Base-by-base conservation (phyloP, 495 filamentous ascomycete genomes). In the Durotheca rogersii region DNA sequence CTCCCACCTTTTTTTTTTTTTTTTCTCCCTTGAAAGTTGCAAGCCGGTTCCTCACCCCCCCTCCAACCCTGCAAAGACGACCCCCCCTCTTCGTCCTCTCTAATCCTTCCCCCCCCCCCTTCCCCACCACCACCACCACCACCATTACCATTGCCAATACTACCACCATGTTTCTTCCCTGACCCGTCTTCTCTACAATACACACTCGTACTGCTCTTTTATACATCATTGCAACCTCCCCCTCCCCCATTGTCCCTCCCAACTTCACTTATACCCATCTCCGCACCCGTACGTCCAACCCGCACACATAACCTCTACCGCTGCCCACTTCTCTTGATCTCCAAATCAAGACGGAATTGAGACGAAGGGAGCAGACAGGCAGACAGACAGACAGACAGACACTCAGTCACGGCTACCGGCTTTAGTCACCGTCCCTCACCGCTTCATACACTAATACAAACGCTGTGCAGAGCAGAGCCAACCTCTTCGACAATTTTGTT, bases 101-200 rank as follows among this genome's bases (percentile, higher is more conserved):
- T 65, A 67, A 62, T 74, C 69, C 67, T 68, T 70, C 46, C 73
- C 75, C 56, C 69, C 67, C 60, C 60, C 65, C 60, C 47, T 48
- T 72, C 68, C 56, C 38, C 32, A 39, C 16, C 46, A 32, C 12
- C 21, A 27, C 23, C 23, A 27, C 34, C 37, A 49, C 37, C 41
- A 53, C 49, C 27, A 41, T 31, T 35, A 29, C 37, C 36, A 41
- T 31, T 35, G 36, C 37, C 36, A 14, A 48, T 55, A 48, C 36
- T 44, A 50, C 45, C 25, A 38, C 11, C 33, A 1, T 35, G 9
- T 17, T 37, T 2, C 21, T 34, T 49, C 34, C 15, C 45, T 15
- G 40, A 17, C 9, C 21, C 33, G 40, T 36, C 34, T 16, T 41
- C 21, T 39, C 31, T 31, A 43, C 52, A 60, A 46, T 56, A 48